A percentile compares a stretch with the other conserved stretches of the same genome.
Evolutionary conservation across 331 rosid genomes (phyloP).

Genomic region (Acacia concinna): DNA sequence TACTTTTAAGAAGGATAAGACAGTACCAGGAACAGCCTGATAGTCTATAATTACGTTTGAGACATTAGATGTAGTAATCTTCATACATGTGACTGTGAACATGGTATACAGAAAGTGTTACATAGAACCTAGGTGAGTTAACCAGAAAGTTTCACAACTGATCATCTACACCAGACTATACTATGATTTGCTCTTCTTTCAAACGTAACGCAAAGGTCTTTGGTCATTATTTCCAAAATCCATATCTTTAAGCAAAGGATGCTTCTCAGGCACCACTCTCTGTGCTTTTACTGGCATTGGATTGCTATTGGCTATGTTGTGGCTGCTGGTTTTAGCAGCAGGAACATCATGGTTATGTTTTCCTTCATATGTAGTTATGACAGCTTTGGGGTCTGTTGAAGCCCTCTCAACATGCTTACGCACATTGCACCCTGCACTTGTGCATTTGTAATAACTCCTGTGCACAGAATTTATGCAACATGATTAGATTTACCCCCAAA

Average conservation of each 20-base stretch:
- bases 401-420: slow-evolving; percentile 86
- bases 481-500: background rate
- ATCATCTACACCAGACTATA: slow-evolving; percentile 23
- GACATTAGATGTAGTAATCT: background rate
- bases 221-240: slow-evolving; percentile 46
- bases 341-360: slow-evolving; percentile 84
- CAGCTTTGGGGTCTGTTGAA: slow-evolving; percentile 69
- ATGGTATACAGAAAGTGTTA: background rate
- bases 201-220: slow-evolving; percentile 52
- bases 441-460: slow-evolving; percentile 90
- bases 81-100: background rate
- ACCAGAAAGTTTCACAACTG: slow-evolving; percentile 22
- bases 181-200: slow-evolving; percentile 57
- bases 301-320: slow-evolving; percentile 45
- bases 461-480: background rate
- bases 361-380: slow-evolving; percentile 76
- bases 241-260: slow-evolving; percentile 45
- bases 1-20: background rate
- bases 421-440: slow-evolving; percentile 69
- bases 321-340: slow-evolving; percentile 67
- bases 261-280: slow-evolving; percentile 46
- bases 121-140: background rate
- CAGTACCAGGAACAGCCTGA: background rate
- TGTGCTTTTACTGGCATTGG: slow-evolving; percentile 43
- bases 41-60: background rate